These are phyloP conservation scores for Geotrichum ghanense DNA, from an alignment of 805 yeast species.

Conservation along the genomic window DNA sequence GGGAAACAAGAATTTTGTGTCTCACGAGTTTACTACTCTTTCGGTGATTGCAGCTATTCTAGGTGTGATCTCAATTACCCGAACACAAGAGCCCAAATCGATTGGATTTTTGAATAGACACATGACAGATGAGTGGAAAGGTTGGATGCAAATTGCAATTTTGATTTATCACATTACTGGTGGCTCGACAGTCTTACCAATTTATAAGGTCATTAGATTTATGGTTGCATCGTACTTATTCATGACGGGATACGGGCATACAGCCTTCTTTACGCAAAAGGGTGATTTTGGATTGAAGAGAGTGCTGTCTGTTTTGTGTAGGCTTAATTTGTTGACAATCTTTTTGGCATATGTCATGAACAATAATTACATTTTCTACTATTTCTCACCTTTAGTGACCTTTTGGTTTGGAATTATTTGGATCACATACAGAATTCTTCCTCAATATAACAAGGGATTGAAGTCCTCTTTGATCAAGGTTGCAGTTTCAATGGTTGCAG, in stretches of 20 bases:
- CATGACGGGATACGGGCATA: slow-evolving; percentile 19
- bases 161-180: slow-evolving; percentile 19
- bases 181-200: slow-evolving; percentile 17
- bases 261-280: slow-evolving; percentile 15
- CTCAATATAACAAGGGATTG: slow-evolving; percentile 11
- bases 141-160: slow-evolving; percentile 19
- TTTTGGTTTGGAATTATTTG: slow-evolving; percentile 18
- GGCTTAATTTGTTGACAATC: slow-evolving; percentile 15
- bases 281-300: slow-evolving; percentile 15
- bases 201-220: slow-evolving; percentile 16
- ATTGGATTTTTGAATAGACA: slow-evolving; percentile 18
- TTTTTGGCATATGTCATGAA: slow-evolving; percentile 17
- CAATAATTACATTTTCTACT: slow-evolving; percentile 17
- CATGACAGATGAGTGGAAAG: slow-evolving; percentile 19
- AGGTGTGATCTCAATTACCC: slow-evolving; percentile 6
- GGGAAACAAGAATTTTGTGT: slow-evolving; percentile 12
- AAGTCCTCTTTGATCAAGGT: slow-evolving; percentile 12
- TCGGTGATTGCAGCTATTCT: slow-evolving; percentile 7
- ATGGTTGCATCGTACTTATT: slow-evolving; percentile 18
- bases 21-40: slow-evolving; percentile 10
- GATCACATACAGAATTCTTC: slow-evolving; percentile 12
- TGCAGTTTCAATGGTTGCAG: slow-evolving; percentile 6
- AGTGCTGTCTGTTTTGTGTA: slow-evolving; percentile 15
- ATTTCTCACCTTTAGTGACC: slow-evolving; percentile 17
- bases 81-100: slow-evolving; percentile 9